Conservation (phyloP, 1,139 yeast genomes). For the Protomyces arabidopsidicola region DNA sequence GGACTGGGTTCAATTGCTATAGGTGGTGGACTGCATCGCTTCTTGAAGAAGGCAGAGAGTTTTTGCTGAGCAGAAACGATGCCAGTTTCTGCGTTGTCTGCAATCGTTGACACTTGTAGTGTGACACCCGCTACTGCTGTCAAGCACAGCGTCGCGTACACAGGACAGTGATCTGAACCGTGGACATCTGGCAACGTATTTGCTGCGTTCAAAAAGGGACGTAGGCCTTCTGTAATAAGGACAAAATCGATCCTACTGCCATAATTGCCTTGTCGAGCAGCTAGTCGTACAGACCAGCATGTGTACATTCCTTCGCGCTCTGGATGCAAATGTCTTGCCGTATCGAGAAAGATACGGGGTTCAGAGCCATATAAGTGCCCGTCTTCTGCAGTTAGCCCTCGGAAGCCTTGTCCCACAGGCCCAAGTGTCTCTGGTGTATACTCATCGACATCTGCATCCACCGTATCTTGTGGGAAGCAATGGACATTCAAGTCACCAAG, state of each 20-base stretch:
- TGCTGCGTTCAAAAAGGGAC: constrained; percentile 45
- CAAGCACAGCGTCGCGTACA: constrained; percentile 59
- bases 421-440: constrained; percentile 15
- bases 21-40: neutral
- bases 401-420: constrained; percentile 17
- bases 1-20: neutral
- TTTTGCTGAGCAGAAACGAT: neutral
- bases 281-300: constrained; percentile 72
- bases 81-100: neutral
- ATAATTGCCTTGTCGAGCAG: constrained; percentile 47
- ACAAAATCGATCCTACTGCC: constrained; percentile 87
- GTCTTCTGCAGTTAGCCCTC: neutral
- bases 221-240: constrained; percentile 46
- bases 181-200: constrained; percentile 63
- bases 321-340: constrained; percentile 58
- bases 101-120: neutral
- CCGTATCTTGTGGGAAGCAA: constrained; percentile 75
- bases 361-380: neutral
- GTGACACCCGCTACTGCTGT: neutral
- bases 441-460: constrained; percentile 45
- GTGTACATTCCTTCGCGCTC: constrained; percentile 67
- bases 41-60: constrained; percentile 17
- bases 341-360: constrained; percentile 50
- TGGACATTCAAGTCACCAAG: constrained; percentile 87
- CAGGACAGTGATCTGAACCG: constrained; percentile 96